Evolutionary conservation across 768 basidiomycete species (phyloP).

Genomic region (Lepiota subincarnata): DNA sequence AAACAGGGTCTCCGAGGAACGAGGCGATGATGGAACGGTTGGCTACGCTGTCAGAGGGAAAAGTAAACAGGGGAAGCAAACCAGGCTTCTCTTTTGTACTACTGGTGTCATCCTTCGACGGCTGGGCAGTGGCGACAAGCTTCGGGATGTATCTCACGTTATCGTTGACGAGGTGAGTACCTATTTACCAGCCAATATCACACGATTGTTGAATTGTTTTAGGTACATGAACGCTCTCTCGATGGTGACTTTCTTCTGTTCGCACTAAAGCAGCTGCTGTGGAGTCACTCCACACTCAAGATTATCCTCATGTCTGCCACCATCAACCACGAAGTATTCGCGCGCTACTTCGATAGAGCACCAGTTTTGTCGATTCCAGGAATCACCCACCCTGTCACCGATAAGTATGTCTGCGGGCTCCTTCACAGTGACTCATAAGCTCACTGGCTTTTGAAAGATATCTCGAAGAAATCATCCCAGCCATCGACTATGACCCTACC

Average conservation of each 20-base stretch:
- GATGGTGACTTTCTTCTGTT: conserved; percentile 89
- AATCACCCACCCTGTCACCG: conserved; percentile 70
- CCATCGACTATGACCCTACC: conserved; percentile 51
- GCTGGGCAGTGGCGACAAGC: conserved; percentile 66
- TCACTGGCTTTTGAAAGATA: conserved; percentile 44
- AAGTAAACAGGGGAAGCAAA: conserved; percentile 57
- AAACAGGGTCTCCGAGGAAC: conserved; percentile 78
- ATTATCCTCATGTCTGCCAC: conserved; percentile 93
- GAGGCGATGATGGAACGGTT: conserved; percentile 70
- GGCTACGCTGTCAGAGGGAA: conserved; percentile 92
- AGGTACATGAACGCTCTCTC: conserved; percentile 91
- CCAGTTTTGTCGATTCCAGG: conserved; percentile 85
- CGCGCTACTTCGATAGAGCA: conserved; percentile 76
- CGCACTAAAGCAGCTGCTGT: conserved; percentile 73
- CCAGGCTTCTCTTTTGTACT: conserved; percentile 85
- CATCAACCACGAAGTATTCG: conserved; percentile 85
- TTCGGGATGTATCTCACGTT: conserved; percentile 74
- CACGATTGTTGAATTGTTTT: not conserved
- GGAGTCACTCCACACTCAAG: conserved; percentile 61
- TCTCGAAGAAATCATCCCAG: conserved; percentile 72
- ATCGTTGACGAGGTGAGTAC: conserved; percentile 83
- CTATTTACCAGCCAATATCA: not conserved
- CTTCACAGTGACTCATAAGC: not conserved
- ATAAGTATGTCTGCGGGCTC: conserved; percentile 46
- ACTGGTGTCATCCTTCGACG: conserved; percentile 89